Base-by-base conservation (phyloP, 768 basidiomycete genomes). In the Termitomyces sp. region DNA sequence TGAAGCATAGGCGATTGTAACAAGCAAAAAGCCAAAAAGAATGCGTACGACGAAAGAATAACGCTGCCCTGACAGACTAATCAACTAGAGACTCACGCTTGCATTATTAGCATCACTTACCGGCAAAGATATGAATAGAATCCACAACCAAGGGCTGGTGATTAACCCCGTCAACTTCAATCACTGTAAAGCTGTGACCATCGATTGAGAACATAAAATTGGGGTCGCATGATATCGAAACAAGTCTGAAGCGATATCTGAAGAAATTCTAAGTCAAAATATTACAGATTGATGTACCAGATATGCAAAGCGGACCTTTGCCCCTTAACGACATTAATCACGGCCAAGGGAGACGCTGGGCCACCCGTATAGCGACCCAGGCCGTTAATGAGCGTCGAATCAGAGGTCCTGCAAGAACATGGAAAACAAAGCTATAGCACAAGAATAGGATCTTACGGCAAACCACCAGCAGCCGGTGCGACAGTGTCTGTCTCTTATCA, bases 221-320 rank as follows among this genome's bases (percentile, higher is more conserved):
- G 58, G 62, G 72, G 46, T 76, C 75, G 64, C 80, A 80, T 11
- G 76, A 74, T 51, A 77, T 74, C 52, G 59, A 67, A 49, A 83
- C 58, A 2, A 84, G 37, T 4, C 81, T 76, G 65, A 83, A 77
- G 22, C 83, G 76, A 59, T 83, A 83, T 21, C 46, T 47, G 12
- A 15, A 19, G 12, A 45, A 32, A 2, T 3, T 14, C 12, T 15
- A 47, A 22, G 34, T 48, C 22, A 5, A 12, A 24, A n/a, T 5
- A 24, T 22, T 43, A 12, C n/a, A 43, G 1, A 14, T 7, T 12
- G 2, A 35, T 10, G 22, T 9, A 5, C 32, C 1, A 22, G n/a
- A n/a, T n/a, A n/a, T n/a, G 32, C 8, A 10, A 17, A 24, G 3
- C 47, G 34, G 34, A 37, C 21, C 80, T 68, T 46, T 66, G 64